These are phyloP conservation scores for Paecilomyces niveus DNA, from an alignment of 2,329 filamentous ascomycete genomes.

Conservation along the genomic window DNA sequence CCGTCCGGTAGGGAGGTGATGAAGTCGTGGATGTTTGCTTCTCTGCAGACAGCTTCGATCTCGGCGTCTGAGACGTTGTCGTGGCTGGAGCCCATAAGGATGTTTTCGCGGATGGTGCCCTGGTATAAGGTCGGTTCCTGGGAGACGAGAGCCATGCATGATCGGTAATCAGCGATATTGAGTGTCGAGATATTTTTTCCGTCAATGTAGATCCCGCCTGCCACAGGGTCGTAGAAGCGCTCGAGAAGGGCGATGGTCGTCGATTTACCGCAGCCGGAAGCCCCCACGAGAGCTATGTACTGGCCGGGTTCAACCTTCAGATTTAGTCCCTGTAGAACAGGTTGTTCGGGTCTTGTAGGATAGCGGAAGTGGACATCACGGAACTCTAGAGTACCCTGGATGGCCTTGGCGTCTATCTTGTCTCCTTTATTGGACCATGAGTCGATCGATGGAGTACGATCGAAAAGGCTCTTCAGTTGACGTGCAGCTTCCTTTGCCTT, in stretches of 20 bases:
- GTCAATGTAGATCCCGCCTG: constrained; percentile 74
- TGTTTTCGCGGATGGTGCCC: constrained; percentile 84
- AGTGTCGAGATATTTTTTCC: constrained; percentile 72
- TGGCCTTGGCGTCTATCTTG: constrained; percentile 42
- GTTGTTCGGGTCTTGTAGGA: constrained; percentile 81
- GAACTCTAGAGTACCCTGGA: constrained; percentile 81
- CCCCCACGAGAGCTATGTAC: constrained; percentile 73
- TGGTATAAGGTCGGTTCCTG: constrained; percentile 95
- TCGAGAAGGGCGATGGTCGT: constrained; percentile 89
- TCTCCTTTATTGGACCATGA: constrained; percentile 68
- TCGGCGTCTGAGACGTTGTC: constrained; percentile 62
- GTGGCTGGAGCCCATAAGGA: constrained; percentile 66
- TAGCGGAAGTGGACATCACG: constrained; percentile 91
- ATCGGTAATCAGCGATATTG: constrained; percentile 81
- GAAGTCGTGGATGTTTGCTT: constrained; percentile 90
- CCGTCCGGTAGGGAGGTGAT: constrained; percentile 83
- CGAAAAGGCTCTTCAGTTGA: constrained; percentile 75
- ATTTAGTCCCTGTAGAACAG: constrained; percentile 81
- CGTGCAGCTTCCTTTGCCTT: constrained; percentile 81
- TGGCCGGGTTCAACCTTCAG: constrained; percentile 40
- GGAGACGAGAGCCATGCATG: constrained; percentile 75
- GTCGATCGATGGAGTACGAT: constrained; percentile 74
- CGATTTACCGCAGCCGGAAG: constrained; percentile 87
- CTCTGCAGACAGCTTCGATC: constrained; percentile 65
- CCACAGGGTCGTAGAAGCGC: constrained; percentile 85